phyloP scores from a whole-genome alignment of 441 rosid genomes.

The Hypseocharis bilobata region DNA sequence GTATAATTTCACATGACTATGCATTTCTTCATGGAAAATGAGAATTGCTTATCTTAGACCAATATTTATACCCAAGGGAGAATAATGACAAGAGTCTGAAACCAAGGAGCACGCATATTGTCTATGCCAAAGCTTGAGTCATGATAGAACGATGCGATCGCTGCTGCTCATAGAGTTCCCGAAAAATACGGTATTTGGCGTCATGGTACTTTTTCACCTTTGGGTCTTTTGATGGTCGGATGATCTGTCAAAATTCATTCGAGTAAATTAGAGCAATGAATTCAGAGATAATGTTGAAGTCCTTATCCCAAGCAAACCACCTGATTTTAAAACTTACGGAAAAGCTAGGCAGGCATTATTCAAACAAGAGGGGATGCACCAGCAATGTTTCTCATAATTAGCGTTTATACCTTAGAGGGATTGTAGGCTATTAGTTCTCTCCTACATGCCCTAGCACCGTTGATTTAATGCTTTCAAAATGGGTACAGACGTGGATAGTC shows the following conservation, averaged over 20 bases:
- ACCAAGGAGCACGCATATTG: neutral
- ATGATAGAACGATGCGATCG: constrained; percentile 57
- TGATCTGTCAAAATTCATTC: constrained; percentile 38
- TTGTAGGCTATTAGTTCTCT: no score
- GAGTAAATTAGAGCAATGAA: neutral
- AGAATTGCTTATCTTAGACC: neutral
- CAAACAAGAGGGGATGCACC: neutral
- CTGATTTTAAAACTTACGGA: neutral
- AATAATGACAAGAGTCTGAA: constrained; percentile 8
- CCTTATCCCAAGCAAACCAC: neutral
- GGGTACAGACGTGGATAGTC: no score
- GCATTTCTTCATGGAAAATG: neutral
- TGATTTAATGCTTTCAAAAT: no score
- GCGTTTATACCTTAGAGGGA: no score
- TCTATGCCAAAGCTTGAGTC: constrained; percentile 54
- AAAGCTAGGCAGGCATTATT: neutral
- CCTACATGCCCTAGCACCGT: neutral
- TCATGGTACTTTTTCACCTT: constrained; percentile 80
- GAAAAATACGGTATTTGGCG: constrained; percentile 67
- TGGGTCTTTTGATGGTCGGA: constrained; percentile 62
- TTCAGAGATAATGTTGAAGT: neutral
- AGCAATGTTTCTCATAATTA: no score
- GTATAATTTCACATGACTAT: no score
- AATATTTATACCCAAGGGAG: neutral
- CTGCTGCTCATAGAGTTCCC: constrained; percentile 63